A percentile compares a stretch with the other conserved stretches of the same genome.
Conservation (phyloP, 2,329 filamentous ascomycete species). For the Tolypocladium amazonense region DNA sequence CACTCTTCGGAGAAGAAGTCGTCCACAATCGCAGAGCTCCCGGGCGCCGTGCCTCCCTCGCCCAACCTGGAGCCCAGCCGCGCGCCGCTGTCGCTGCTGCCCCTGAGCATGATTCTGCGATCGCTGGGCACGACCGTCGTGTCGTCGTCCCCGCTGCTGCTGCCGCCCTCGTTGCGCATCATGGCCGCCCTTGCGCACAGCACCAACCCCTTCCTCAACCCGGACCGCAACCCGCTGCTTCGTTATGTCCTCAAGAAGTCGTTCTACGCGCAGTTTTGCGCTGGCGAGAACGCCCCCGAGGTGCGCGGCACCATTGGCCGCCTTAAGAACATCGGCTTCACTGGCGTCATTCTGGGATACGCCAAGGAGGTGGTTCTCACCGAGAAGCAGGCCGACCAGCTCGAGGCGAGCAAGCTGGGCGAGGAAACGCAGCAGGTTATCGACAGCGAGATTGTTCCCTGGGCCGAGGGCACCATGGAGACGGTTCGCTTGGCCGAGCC, state of each 20-base stretch:
- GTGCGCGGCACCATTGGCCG: slow-evolving; percentile 53
- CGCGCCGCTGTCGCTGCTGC: slow-evolving; percentile 54
- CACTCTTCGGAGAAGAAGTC: slow-evolving; percentile 26
- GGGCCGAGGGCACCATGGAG: slow-evolving; percentile 64
- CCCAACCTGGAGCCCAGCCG: slow-evolving; percentile 15
- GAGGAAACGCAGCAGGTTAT: slow-evolving; percentile 38
- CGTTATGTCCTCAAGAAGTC: slow-evolving; percentile 65
- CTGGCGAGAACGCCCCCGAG: slow-evolving; percentile 62
- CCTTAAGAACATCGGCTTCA: slow-evolving; percentile 67
- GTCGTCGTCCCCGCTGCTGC: slow-evolving; percentile 59
- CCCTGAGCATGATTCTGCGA: slow-evolving; percentile 54
- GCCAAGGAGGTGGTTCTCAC: slow-evolving; percentile 69
- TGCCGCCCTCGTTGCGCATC: slow-evolving; percentile 57
- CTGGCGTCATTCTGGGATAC: slow-evolving; percentile 76
- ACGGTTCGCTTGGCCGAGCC: slow-evolving; percentile 57
- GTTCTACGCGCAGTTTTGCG: slow-evolving; percentile 88
- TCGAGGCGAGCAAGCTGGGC: slow-evolving; percentile 32
- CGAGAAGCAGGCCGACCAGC: slow-evolving; percentile 36
- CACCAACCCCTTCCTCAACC: slow-evolving; percentile 53
- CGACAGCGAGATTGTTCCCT: slow-evolving; percentile 53
- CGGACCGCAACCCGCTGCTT: slow-evolving; percentile 65
- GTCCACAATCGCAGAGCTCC: slow-evolving; percentile 20
- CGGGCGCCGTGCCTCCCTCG: slow-evolving; percentile 16
- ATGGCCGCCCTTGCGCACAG: slow-evolving; percentile 63
- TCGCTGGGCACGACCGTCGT: slow-evolving; percentile 59